Base-by-base conservation (phyloP, 495 filamentous ascomycete species). In the Penicillium arizonense region DNA sequence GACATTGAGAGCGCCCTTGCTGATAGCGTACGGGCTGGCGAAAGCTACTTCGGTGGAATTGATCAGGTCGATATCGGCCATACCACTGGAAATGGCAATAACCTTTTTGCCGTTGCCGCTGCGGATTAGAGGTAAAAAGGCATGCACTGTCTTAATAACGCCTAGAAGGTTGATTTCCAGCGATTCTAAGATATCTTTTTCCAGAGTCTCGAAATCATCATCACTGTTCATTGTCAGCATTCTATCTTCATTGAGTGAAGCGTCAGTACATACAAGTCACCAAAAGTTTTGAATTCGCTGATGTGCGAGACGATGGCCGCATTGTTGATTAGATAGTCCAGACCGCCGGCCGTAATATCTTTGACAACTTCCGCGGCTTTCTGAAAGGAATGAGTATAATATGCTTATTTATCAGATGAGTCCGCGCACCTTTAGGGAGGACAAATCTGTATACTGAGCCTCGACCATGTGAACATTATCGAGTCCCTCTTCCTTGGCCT, bases 71-170 rank as follows among this genome's bases (percentile, higher is more conserved):
- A 80, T 23, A 50, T 81, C 81, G 1, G 67, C 79, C 21, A 66
- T 23, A 24, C 78, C 82, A 10, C 58, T 73, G 9, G 79, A 77
- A 24, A 85, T 75, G 23, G 73, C 46, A 47, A 85, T 71, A 45
- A 83, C 71, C 52, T 86, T 86, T 61, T 83, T 85, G 23, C 23
- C 56, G 10, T 62, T 57, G 24, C 80, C 78, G n/a, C 69, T 66
- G 3, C 64, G 59, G 53, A 85, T 68, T 0, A 84, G 69, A 5
- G 82, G 79, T 3, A 81, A 28, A 63, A 81, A 84, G n/a, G 70
- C 46, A 59, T 80, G 78, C 58, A 77, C 74, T 2, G 79, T 63
- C 50, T 84, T 71, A 59, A 83, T 64, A 33, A 71, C 70, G 23
- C 73, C 78, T 47, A 78, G 20, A 24, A 71, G 58, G 53, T 82